Conservation (phyloP, 306 rosid species). For the Ochetophila trinervis region DNA sequence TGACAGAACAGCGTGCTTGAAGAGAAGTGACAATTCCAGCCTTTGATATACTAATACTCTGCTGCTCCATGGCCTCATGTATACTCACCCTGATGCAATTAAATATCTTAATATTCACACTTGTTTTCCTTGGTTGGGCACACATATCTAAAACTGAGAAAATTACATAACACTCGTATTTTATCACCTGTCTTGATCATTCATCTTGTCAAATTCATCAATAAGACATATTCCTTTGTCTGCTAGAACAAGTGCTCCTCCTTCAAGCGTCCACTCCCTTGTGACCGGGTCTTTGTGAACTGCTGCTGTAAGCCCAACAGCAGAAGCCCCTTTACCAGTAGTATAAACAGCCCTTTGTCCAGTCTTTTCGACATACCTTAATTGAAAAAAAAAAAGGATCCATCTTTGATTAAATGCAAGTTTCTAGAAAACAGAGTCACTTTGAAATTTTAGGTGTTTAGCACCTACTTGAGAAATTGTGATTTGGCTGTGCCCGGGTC, state of each 20-base stretch:
- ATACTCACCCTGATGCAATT: constrained; percentile 84
- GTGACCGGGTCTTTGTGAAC: constrained; percentile 98
- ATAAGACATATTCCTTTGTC: constrained; percentile 97
- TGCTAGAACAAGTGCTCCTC: constrained; percentile 98
- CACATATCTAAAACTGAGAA: constrained; percentile 3
- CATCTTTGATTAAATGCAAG: constrained; percentile 6
- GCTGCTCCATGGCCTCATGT: constrained; percentile 99
- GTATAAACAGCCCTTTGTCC: constrained; percentile 99
- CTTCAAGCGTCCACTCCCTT: constrained; percentile 99
- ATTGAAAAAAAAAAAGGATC: neutral
- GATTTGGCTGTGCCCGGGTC: constrained; percentile 99
- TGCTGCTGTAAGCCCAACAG: constrained; percentile 99
- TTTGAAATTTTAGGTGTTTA: constrained; percentile 4
- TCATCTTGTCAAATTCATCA: constrained; percentile 99
- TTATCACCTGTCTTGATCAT: constrained; percentile 90
- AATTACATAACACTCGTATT: constrained; percentile 2
- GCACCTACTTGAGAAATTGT: constrained; percentile 91
- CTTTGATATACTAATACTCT: constrained; percentile 96
- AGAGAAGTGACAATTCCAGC: constrained; percentile 99
- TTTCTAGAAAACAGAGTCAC: constrained; percentile 1
- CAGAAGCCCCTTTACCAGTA: constrained; percentile 99
- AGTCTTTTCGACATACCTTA: constrained; percentile 93
- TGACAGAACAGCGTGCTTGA: constrained; percentile 97
- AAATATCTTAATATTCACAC: neutral
- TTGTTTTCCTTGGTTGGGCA: neutral